phyloP scores from a whole-genome alignment of 1,139 yeast genomes.

The Blastobotrys apis region DNA sequence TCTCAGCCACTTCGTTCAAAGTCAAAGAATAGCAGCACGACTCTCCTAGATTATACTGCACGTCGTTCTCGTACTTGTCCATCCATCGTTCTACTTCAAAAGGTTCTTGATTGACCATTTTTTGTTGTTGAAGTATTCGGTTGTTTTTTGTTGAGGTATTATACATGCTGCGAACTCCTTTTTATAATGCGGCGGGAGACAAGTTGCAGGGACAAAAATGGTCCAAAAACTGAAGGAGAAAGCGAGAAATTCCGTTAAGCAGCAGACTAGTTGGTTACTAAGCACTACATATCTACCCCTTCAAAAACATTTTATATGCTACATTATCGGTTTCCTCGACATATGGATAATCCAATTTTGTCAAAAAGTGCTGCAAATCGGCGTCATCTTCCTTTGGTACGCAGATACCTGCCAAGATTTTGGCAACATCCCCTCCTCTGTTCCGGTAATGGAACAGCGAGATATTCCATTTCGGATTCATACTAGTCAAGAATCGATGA shows the following conservation, averaged over 20 bases:
- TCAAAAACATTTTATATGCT: constrained; percentile 72
- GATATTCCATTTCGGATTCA: constrained; percentile 82
- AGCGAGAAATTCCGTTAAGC: neutral
- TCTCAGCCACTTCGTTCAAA: constrained; percentile 38
- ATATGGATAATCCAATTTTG: constrained; percentile 68
- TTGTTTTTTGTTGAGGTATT: neutral
- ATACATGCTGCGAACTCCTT: neutral
- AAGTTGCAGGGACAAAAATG: too few species aligned
- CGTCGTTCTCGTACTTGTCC: constrained; percentile 47
- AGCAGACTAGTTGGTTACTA: too few species aligned
- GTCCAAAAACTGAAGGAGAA: neutral
- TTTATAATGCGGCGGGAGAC: too few species aligned
- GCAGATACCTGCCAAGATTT: constrained; percentile 82
- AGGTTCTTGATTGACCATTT: constrained; percentile 30
- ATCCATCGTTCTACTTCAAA: constrained; percentile 57
- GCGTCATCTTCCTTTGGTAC: constrained; percentile 70
- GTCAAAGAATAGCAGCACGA: constrained; percentile 50
- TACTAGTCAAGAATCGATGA: constrained; percentile 64
- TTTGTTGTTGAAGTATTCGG: neutral
- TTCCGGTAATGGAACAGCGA: constrained; percentile 94
- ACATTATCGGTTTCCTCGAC: constrained; percentile 79
- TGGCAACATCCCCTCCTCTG: constrained; percentile 93
- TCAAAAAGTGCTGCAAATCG: constrained; percentile 63
- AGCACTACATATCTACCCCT: constrained; percentile 19
- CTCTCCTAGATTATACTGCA: constrained; percentile 48